phyloP scores from a whole-genome alignment of 202 grass and related monocot species.

The Carex arenaria region DNA sequence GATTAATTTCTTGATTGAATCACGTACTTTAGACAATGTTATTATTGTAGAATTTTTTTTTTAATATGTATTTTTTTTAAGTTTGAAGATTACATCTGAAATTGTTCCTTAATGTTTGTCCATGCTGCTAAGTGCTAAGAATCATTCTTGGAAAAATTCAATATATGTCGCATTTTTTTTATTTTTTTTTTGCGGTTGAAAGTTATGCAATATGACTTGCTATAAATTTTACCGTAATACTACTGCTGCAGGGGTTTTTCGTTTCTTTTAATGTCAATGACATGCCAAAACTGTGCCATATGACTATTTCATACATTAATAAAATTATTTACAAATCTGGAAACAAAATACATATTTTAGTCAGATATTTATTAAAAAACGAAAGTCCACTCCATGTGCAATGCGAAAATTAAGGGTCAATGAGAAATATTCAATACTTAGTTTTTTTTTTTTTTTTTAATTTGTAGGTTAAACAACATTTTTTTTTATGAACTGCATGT shows the following conservation, averaged over 20 bases:
- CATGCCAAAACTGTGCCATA: background rate
- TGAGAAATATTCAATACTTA: background rate
- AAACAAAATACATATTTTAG: background rate
- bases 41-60: too few species aligned
- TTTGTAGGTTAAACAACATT: background rate
- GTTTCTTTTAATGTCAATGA: background rate
- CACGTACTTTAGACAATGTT: too few species aligned
- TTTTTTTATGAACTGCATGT: background rate
- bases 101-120: too few species aligned
- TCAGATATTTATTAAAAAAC: background rate
- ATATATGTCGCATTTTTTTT: too few species aligned
- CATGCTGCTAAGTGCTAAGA: too few species aligned
- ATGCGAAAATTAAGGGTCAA: background rate
- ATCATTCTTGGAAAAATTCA: too few species aligned
- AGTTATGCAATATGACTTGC: slow-evolving; percentile 1
- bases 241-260: background rate
- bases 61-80: too few species aligned
- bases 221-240: background rate
- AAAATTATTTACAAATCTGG: background rate
- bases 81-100: too few species aligned
- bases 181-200: background rate
- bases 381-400: background rate
- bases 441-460: background rate
- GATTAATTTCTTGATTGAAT: background rate
- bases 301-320: background rate